Evolutionary conservation across 2,329 filamentous ascomycete species (phyloP).

Genomic region (Pestalotiopsis sp.): DNA sequence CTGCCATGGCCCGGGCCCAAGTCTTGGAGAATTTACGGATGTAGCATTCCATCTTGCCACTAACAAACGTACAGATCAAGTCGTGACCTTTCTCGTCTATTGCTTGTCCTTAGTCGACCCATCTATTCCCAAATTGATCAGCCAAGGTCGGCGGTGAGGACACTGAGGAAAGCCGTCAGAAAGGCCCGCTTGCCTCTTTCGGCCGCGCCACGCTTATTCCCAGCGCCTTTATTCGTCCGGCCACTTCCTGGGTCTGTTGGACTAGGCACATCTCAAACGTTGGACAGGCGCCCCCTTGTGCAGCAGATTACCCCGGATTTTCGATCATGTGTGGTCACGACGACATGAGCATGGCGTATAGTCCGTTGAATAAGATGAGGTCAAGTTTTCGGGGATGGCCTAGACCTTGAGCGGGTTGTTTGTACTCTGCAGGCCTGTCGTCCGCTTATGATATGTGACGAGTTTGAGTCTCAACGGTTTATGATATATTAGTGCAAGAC

Average conservation of each 20-base stretch:
- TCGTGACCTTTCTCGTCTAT: background rate
- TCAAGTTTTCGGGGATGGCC: too few species aligned
- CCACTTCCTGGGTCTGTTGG: background rate
- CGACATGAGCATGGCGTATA: background rate
- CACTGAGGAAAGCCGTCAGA: background rate
- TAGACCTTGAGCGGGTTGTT: too few species aligned
- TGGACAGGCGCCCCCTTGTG: background rate
- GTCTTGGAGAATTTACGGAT: background rate
- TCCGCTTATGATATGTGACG: too few species aligned
- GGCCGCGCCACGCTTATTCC: background rate
- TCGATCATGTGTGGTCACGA: background rate
- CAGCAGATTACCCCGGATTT: background rate
- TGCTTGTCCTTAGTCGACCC: background rate
- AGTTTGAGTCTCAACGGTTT: too few species aligned
- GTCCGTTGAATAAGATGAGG: background rate
- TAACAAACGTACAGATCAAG: background rate
- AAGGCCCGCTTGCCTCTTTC: conserved; percentile 12
- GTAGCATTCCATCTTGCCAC: background rate
- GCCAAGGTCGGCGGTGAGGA: background rate
- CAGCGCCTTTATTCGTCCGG: background rate
- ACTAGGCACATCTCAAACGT: background rate
- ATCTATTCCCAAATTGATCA: background rate
- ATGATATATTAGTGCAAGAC: too few species aligned
- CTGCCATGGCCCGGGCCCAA: background rate
- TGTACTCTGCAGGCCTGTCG: too few species aligned